Base-by-base conservation (phyloP, 2,329 filamentous ascomycete genomes). In the Pseudopyricularia javanii region DNA sequence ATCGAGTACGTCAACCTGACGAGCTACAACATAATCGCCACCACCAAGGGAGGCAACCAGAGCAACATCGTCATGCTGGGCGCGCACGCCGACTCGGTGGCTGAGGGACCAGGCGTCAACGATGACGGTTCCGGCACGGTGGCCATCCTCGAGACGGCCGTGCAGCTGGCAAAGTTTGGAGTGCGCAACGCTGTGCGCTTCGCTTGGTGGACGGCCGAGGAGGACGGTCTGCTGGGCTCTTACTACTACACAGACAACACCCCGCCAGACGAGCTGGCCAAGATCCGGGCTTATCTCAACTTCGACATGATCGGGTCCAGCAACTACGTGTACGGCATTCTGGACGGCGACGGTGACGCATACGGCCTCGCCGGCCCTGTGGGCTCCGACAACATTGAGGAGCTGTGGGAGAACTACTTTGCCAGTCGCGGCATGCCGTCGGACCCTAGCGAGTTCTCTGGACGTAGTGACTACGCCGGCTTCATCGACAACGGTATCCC, bases 401-500 rank as follows among this genome's bases (percentile, higher is more conserved):
- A 67, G 34, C 64, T 76, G 45, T 79, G 79, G 61, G 68, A 75
- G 57, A 64, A 71, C 11, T 80, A 71, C 65, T 79, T 72, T 20
- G 28, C 17, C 2, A 7, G 35, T 4, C 22, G 33, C 17, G 45
- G 35, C 63, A 56, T 55, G 52, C 54, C 60, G 24, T 59, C 59
- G 71, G 72, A 7, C 78, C 82, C 57, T 73, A 73, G 71, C 43
- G 72, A 73, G 57, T 80, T 74, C 56, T 78, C 78, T 0, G 76
- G 78, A 28, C 81, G 81, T 24, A 76, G 78, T 62, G 84, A 87
- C 63, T 86, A 87, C 60, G 80, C 76, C 37, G 79, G 76, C 3
- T 86, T 87, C 68, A 78, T 85, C 56, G 74, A 78, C 26, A 20
- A 76, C 57, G 80, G 80, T 9, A 83, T 86, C 54, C 80, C 85